Conservation (phyloP, 176 grass and related monocot species). For the Carex pumila region DNA sequence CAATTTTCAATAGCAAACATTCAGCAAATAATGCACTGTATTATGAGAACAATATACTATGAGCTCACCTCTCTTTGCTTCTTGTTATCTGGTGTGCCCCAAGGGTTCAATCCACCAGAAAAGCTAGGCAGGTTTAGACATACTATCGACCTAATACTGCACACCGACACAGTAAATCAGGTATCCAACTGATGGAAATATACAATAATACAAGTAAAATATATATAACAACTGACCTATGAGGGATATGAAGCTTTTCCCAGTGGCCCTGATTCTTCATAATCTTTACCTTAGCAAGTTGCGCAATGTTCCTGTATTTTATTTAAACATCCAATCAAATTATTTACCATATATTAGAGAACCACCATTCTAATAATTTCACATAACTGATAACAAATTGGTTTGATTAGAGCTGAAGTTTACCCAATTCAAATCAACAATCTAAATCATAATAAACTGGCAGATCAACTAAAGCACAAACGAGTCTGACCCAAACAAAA, state of each 20-base stretch:
- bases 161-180: constrained; percentile 35
- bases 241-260: constrained; percentile 83
- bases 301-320: constrained; percentile 71
- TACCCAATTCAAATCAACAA: not conserved
- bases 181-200: not conserved
- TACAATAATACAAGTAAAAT: constrained; percentile 9
- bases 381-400: not conserved
- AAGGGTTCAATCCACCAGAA: constrained; percentile 94
- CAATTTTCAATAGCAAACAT: not conserved
- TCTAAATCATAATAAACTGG: not conserved
- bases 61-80: constrained; percentile 79
- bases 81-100: constrained; percentile 82
- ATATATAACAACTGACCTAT: constrained; percentile 37
- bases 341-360: not conserved
- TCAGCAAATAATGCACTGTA: not conserved
- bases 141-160: constrained; percentile 90
- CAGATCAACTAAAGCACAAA: not conserved
- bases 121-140: constrained; percentile 98
- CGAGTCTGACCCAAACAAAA: not conserved
- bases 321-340: not conserved
- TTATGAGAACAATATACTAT: not conserved
- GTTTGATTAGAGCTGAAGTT: not conserved
- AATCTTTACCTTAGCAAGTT: constrained; percentile 76
- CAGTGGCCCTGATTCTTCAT: constrained; percentile 84
- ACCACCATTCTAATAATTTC: not conserved